phyloP scores from a whole-genome alignment of 192 early-diverging fungal species.

The Dissophora ornata region DNA sequence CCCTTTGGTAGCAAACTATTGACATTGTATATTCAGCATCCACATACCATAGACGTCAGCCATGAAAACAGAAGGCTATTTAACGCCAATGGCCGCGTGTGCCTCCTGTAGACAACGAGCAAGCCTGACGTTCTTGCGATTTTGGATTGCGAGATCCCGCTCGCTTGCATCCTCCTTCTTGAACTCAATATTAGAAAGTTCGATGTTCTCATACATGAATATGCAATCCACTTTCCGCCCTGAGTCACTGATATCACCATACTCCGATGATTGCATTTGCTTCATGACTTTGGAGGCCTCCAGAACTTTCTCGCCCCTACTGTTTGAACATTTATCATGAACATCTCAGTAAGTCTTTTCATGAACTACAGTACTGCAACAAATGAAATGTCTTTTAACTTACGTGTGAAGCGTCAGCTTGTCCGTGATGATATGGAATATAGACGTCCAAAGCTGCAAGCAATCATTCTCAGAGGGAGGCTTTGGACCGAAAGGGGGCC shows the following conservation, averaged over 20 bases:
- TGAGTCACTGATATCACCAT: conserved; percentile 7
- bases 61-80: not conserved
- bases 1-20: too few species aligned
- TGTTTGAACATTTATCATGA: too few species aligned
- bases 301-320: not conserved
- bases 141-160: conserved; percentile 18
- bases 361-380: too few species aligned
- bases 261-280: conserved; percentile 10
- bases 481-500: not conserved
- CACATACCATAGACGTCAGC: not conserved
- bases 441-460: not conserved
- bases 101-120: conserved; percentile 25
- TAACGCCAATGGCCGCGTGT: conserved; percentile 5
- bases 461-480: conserved; percentile 3
- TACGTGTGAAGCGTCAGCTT: not conserved
- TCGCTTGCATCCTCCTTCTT: conserved; percentile 1
- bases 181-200: conserved; percentile 18
- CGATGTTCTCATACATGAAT: conserved; percentile 11
- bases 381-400: too few species aligned
- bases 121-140: conserved; percentile 26
- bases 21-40: not conserved
- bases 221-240: conserved; percentile 26
- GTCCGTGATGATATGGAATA: not conserved
- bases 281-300: conserved; percentile 24
- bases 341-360: too few species aligned